Evolutionary conservation across 495 filamentous ascomycete species (phyloP).

Genomic region (Penicillium chermesinum): DNA sequence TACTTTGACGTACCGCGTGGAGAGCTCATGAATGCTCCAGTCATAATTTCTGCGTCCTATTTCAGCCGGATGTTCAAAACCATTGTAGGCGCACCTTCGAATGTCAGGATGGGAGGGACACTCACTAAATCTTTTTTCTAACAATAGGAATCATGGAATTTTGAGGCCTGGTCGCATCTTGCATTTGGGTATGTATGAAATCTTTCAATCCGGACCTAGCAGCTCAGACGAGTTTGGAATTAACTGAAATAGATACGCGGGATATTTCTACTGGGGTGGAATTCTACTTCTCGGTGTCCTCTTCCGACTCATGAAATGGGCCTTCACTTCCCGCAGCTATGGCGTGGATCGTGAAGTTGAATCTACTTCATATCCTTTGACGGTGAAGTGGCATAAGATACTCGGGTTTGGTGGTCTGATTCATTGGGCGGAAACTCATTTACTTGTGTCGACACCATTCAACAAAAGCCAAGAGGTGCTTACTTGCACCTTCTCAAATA

Average conservation of each 20-base stretch:
- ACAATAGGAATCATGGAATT: slow-evolving; percentile 32
- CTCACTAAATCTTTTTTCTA: no score
- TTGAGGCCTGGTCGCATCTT: slow-evolving; percentile 34
- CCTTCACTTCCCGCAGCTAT: neutral
- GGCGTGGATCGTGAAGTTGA: slow-evolving; percentile 2
- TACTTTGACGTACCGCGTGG: slow-evolving; percentile 23
- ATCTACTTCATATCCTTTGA: slow-evolving; percentile 4
- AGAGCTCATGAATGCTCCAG: slow-evolving; percentile 16
- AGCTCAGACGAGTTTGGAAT: no score
- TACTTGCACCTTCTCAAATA: slow-evolving; percentile 37
- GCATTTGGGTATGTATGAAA: slow-evolving; percentile 27
- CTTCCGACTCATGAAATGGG: slow-evolving; percentile 15
- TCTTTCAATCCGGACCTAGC: no score
- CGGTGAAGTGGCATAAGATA: neutral
- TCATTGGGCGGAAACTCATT: slow-evolving; percentile 28
- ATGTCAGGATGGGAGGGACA: neutral
- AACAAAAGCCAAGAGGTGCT: slow-evolving; percentile 23
- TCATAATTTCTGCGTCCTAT: slow-evolving; percentile 28
- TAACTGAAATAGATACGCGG: slow-evolving; percentile 17
- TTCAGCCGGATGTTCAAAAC: slow-evolving; percentile 31
- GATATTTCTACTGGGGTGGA: slow-evolving; percentile 32
- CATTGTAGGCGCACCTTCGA: slow-evolving; percentile 19
- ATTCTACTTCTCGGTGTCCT: slow-evolving; percentile 26
- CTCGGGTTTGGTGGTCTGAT: slow-evolving; percentile 5
- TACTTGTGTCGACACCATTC: slow-evolving; percentile 32